phyloP scores from a whole-genome alignment of 495 filamentous ascomycete species.

The Tuber brumale region DNA sequence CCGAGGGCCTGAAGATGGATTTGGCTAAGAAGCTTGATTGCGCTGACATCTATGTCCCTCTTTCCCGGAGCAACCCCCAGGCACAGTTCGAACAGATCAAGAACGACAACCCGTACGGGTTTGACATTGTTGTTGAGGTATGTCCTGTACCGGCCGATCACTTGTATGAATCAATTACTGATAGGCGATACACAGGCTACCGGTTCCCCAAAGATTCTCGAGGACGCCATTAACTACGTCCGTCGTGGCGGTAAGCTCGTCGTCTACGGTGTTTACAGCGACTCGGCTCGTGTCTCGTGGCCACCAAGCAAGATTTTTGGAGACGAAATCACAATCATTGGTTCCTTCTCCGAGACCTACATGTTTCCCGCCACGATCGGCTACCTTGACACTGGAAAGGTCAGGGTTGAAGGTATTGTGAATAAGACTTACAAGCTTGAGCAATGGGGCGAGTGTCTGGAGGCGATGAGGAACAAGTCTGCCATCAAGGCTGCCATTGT shows the following conservation, averaged over 20 bases:
- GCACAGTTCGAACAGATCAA: constrained; percentile 58
- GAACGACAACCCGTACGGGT: constrained; percentile 62
- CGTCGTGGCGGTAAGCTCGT: constrained; percentile 62
- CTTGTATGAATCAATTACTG: constrained; percentile 9
- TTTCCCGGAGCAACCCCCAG: constrained; percentile 52
- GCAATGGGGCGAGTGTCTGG: constrained; percentile 51
- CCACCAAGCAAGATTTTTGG: constrained; percentile 60
- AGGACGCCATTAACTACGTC: constrained; percentile 64
- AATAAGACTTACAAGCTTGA: constrained; percentile 53
- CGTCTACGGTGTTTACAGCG: constrained; percentile 62
- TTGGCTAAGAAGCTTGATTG: constrained; percentile 61
- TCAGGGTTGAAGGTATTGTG: constrained; percentile 54
- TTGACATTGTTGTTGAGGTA: constrained; percentile 58
- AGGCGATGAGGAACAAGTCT: constrained; percentile 57
- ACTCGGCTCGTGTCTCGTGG: constrained; percentile 56
- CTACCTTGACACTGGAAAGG: constrained; percentile 61
- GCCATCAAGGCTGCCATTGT: constrained; percentile 67
- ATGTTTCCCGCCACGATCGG: constrained; percentile 67
- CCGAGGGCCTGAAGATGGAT: constrained; percentile 62
- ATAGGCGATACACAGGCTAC: constrained; percentile 47
- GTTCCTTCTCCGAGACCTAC: constrained; percentile 63
- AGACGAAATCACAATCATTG: constrained; percentile 63
- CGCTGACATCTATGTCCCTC: constrained; percentile 58
- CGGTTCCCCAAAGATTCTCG: constrained; percentile 59
- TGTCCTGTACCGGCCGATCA: neutral